Conservation (phyloP, 495 filamentous ascomycete genomes). For the Oidiodendron maius region DNA sequence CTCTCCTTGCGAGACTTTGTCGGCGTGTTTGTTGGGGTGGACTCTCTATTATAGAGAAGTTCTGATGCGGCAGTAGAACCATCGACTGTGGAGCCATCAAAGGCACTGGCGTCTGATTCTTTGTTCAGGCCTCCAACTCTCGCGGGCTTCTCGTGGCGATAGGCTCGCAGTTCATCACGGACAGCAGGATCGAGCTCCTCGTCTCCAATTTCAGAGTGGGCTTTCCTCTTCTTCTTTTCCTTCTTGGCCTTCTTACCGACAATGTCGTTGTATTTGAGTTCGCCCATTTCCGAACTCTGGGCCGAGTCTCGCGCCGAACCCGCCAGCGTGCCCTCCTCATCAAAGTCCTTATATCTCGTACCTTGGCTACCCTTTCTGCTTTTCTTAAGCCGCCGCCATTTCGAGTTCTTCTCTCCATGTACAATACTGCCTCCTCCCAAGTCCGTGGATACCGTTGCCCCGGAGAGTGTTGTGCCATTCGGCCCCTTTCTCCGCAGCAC, state of each 20-base stretch:
- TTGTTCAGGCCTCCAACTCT: constrained; percentile 82
- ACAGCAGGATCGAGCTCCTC: constrained; percentile 20
- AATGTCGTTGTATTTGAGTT: neutral
- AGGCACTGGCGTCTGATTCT: constrained; percentile 64
- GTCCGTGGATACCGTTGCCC: constrained; percentile 73
- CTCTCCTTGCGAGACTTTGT: constrained; percentile 24
- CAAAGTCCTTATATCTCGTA: constrained; percentile 33
- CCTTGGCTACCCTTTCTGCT: constrained; percentile 29
- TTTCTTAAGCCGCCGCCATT: constrained; percentile 36
- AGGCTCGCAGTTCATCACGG: constrained; percentile 60
- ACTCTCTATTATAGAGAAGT: constrained; percentile 37
- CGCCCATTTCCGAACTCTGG: constrained; percentile 8
- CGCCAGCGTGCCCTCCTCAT: constrained; percentile 31
- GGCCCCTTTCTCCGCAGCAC: constrained; percentile 89
- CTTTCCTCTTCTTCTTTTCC: constrained; percentile 21
- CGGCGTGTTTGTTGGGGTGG: constrained; percentile 47
- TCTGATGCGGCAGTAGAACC: constrained; percentile 16
- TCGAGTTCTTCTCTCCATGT: constrained; percentile 19
- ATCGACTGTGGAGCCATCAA: constrained; percentile 54
- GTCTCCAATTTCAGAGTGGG: neutral
- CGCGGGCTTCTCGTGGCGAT: constrained; percentile 78
- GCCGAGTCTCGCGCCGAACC: constrained; percentile 7
- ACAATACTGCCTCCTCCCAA: constrained; percentile 56
- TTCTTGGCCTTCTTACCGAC: constrained; percentile 2
- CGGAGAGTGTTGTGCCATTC: constrained; percentile 73